Conservation (phyloP, 805 yeast species). For the Wickerhamomyces chaumierensis region DNA sequence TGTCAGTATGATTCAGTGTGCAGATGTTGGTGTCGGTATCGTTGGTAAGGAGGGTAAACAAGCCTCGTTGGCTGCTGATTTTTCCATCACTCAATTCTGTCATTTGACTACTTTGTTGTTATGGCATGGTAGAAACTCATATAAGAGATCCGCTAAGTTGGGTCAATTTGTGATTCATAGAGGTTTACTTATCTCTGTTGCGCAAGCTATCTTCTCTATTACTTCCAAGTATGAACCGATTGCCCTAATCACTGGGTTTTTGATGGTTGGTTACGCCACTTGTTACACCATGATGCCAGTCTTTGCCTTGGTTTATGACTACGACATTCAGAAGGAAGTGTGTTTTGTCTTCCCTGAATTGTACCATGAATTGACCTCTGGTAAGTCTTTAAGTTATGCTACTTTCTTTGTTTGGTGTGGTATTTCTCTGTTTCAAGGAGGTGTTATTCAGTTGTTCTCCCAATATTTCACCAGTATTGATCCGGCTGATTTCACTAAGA, state of each 20-base stretch:
- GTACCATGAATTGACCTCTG: conserved; percentile 83
- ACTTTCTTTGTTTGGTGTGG: conserved; percentile 89
- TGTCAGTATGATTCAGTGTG: conserved; percentile 97
- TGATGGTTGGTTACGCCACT: conserved; percentile 98
- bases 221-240: conserved; percentile 85
- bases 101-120: conserved; percentile 74
- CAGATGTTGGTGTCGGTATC: conserved; percentile 98
- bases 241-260: conserved; percentile 90
- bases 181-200: conserved; percentile 85
- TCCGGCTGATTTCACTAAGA: conserved; percentile 39
- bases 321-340: conserved; percentile 81
- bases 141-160: conserved; percentile 88
- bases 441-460: conserved; percentile 70
- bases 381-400: conserved; percentile 72
- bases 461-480: conserved; percentile 64
- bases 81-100: conserved; percentile 85
- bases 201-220: conserved; percentile 88
- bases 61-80: conserved; percentile 95
- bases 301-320: conserved; percentile 81
- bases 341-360: conserved; percentile 90
- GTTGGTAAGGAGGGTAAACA: conserved; percentile 98
- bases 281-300: conserved; percentile 98
- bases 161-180: conserved; percentile 96
- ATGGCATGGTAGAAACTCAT: conserved; percentile 98
- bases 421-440: conserved; percentile 86